These are phyloP conservation scores for Trichoderma brevicompactum DNA, from an alignment of 2,329 filamentous ascomycete genomes.

Conservation along the genomic window DNA sequence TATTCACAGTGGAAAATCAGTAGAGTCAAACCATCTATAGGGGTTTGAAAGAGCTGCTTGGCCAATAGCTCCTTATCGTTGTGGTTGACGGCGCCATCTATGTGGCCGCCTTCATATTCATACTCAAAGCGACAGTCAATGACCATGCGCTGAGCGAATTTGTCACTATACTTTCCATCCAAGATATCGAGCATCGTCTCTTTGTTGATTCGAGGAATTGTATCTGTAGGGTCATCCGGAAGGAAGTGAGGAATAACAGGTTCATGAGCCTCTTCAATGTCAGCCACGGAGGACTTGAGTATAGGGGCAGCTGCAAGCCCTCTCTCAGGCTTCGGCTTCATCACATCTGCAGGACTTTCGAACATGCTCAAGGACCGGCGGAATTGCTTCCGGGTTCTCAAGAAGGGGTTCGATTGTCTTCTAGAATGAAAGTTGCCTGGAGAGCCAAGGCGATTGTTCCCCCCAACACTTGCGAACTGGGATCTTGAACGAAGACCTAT, in stretches of 20 bases:
- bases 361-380: constrained; percentile 97
- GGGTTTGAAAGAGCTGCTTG: constrained; percentile 73
- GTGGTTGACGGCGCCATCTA: constrained; percentile 90
- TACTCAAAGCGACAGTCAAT: constrained; percentile 99
- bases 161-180: constrained; percentile 77
- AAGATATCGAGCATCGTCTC: constrained; percentile 84
- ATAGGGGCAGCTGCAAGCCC: constrained; percentile 50
- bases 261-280: constrained; percentile 76
- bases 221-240: constrained; percentile 78
- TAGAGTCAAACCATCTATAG: constrained; percentile 72
- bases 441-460: constrained; percentile 69
- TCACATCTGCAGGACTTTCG: constrained; percentile 84
- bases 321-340: constrained; percentile 72
- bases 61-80: constrained; percentile 93
- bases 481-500: constrained; percentile 67
- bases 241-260: constrained; percentile 83
- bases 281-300: constrained; percentile 78
- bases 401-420: constrained; percentile 71
- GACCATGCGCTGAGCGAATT: constrained; percentile 81
- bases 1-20: constrained; percentile 98
- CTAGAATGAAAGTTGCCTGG: constrained; percentile 73
- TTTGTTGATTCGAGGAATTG: constrained; percentile 83
- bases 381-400: constrained; percentile 83
- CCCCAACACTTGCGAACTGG: constrained; percentile 64
- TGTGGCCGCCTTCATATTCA: constrained; percentile 96